Conservation (phyloP, 73 alveolate species). For the Effrenium voratum region DNA sequence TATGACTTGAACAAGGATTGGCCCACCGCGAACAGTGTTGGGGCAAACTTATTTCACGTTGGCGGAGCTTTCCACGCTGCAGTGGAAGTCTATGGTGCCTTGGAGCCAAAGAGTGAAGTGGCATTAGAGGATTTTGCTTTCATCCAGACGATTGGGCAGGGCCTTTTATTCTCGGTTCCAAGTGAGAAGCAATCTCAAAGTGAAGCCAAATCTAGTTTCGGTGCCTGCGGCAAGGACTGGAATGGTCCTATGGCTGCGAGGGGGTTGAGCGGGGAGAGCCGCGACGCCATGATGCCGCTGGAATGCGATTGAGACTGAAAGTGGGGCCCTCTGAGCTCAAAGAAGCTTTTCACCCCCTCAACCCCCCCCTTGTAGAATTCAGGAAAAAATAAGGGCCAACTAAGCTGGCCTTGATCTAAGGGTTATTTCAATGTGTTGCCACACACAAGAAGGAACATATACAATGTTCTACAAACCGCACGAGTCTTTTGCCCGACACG, state of each 20-base stretch:
- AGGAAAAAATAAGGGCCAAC: too few species aligned
- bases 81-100: conserved; percentile 66
- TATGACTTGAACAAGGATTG: conserved; percentile 72
- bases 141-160: background rate
- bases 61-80: conserved; percentile 82
- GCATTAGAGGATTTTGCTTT: background rate
- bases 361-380: too few species aligned
- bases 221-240: conserved; percentile 24
- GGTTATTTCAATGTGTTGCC: too few species aligned
- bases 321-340: too few species aligned
- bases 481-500: too few species aligned
- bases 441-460: too few species aligned
- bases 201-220: background rate
- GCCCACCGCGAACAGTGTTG: conserved; percentile 73
- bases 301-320: too few species aligned
- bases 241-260: conserved; percentile 62
- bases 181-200: background rate
- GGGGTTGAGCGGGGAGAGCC: conserved; percentile 62
- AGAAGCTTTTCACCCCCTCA: too few species aligned
- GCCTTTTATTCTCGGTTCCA: background rate
- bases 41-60: conserved; percentile 41
- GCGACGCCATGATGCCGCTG: conserved; percentile 72
- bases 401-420: too few species aligned
- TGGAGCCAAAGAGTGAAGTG: background rate
- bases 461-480: too few species aligned